Base-by-base conservation (phyloP, 2,329 filamentous ascomycete species). In the Periglandula ipomoeae region DNA sequence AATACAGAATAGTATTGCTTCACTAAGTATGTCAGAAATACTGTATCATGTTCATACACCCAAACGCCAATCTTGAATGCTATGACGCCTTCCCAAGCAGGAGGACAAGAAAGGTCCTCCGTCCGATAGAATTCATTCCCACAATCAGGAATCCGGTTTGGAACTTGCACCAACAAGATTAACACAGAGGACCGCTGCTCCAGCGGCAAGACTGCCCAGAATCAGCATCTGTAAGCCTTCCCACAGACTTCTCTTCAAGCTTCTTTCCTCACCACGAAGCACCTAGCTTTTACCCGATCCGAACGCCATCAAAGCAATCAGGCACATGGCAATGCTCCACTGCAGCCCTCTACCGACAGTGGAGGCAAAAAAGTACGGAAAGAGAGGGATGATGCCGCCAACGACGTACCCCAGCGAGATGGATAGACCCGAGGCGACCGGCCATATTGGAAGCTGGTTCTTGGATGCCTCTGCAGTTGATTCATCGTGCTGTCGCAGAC, bases 371-470 rank as follows among this genome's bases (percentile, higher is more conserved):
- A 84, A 76, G 59, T 85, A 85, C 0, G 81, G 81, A 22, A 80
- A 62, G 10, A 85, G 64, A 0, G 81, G 81, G 24, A 84, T 73
- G 50, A 81, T 69, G 0, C 81, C 81, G 4, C 81, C 81, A 2
- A 82, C 62, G 32, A 83, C 71, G 56, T 85, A 85, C 0, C 81
- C 79, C 2, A 77, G 56, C 0, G 80, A 76, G 37, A 85, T 78
- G 0, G 76, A 82, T 9, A 81, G 54, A 2, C 79, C 81, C 0
- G 74, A 78, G 10, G 73, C 59, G 32, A 67, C 60, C 0, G 76
- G 73, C 23, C 63, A 62, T 8, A 60, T 52, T 47, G 42, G 50
- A 24, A 52, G 49, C 13, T 55, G 38, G 13, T 49, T 59, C 59
- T 40, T 59, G 57, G 35, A 22, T n/a, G 22, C 11, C 11, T 44